Evolutionary conservation across 1,139 yeast genomes (phyloP), one percentile per base, ranked within the genome.

Genomic region (Arxiozyma heterogenica): DNA sequence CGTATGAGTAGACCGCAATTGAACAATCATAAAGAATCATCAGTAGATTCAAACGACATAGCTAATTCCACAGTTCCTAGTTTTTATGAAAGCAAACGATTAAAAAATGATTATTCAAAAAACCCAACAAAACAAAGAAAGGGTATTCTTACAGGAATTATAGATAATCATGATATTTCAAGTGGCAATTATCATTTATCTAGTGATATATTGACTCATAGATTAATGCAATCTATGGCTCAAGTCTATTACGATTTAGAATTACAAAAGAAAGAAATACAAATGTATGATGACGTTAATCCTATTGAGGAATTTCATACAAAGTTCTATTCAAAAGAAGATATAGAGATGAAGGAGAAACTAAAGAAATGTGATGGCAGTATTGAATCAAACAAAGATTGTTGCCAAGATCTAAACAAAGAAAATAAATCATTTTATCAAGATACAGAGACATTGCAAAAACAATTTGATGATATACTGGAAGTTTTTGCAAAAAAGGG

Each of bases 31-130:
- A 42, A 43, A 15, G 47, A 42, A 12, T 49, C 41, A 5, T 49
- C 39, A 8, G 22, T 20, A 12, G 21, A 34, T 17, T 30, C 45
- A 17, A 2, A 25, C 34, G 42, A 20, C 17, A 18, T n/a, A 21
- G 27, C 23, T 34, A 7, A 30, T 21, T 17, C 11, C 17, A 55
- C 55, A 20, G 54, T 58, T 20, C 55, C 52, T 44, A 58, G 64
- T 21, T 85, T 78, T 64, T 88, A 87, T 63, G 81, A 83, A 52
- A 67, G 74, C 38, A 86, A 86, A 67, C 74, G 95, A 58, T 70
- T 85, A 52, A 80, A 82, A 60, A 83, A 82, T 71, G 86, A 85
- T 55, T 84, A 84, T 63, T 76, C 83, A 17, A 75, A 83, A 25
- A 85, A 83, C 61, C 89, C 88, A 1, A 71, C 82, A 60, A 83